Evolutionary conservation across 768 basidiomycete species (phyloP), one percentile per base, ranked within the genome.

Genomic region (Gloeopeniophorella convolvens): DNA sequence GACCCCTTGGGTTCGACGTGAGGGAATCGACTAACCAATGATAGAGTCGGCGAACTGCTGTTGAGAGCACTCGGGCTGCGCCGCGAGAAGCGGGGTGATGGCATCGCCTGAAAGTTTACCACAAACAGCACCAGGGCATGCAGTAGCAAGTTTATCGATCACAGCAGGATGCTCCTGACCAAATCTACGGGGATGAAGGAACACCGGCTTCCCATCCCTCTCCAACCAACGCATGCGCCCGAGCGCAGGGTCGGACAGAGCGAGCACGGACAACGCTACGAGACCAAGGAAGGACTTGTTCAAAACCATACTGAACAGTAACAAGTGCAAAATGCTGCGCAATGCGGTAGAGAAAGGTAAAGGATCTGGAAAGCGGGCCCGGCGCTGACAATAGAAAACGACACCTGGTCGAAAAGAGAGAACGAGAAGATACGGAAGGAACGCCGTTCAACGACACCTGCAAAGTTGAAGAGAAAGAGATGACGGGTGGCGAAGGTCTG

Each of bases 31-130:
- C 71, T 28, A 62, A 78, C 77, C 74, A 53, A 80, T 79, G 59
- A 80, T 79, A 12, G 66, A 50, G 56, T 81, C 79, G 0, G 77
- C 78, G 64, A 76, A 61, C 59, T 80, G 78, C 58, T 80, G 79
- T 56, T 79, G 78, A 3, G 76, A 67, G 60, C 78, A 80, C 59
- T 76, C 75, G 18, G 67, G 70, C 59, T 75, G 72, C 24, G 67
- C 71, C 42, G 78, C 77, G 20, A 80, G 67, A 26, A 81, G 70
- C 28, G 78, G 73, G 1, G 72, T 71, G 41, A 79, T 66, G 5
- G 76, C 77, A 28, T 66, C 63, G 18, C 77, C 78, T 31, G 76
- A 67, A 46, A 81, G 65, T 32, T 42, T 66, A 41, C 72, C 77
- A 58, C 79, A 80, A 34, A 79, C 68, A 32, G 68, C 57, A 21